These are phyloP conservation scores for Phytophthora quininea DNA, from an alignment of 352 stramenopile species.

Conservation along the genomic window DNA sequence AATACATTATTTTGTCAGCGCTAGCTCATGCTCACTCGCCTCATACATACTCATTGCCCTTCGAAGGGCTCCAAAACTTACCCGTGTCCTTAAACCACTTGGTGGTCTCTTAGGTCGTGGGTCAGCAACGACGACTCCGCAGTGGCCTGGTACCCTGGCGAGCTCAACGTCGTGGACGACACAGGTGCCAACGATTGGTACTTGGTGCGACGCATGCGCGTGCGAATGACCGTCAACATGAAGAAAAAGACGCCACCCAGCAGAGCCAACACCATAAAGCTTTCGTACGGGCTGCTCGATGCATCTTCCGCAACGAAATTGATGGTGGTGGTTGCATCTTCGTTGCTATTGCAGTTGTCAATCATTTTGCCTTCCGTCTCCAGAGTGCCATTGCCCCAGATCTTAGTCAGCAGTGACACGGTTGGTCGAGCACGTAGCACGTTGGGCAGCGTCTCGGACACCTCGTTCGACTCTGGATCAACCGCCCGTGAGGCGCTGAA, in stretches of 20 bases:
- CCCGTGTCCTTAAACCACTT: conserved; percentile 23
- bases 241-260: conserved; percentile 27
- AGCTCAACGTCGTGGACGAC: conserved; percentile 9
- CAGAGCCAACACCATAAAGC: conserved; percentile 19
- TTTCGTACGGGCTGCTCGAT: background rate
- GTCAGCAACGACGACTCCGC: conserved; percentile 17
- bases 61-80: conserved; percentile 14
- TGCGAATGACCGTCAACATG: conserved; percentile 22
- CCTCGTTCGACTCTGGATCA: conserved; percentile 4
- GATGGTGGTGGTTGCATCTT: background rate
- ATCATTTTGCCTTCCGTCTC: conserved; percentile 44
- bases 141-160: conserved; percentile 14
- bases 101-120: conserved; percentile 20
- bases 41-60: conserved; percentile 22
- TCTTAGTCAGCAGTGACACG: conserved; percentile 50
- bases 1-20: no score
- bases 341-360: conserved; percentile 34
- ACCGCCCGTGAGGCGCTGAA: conserved; percentile 22
- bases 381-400: conserved; percentile 49
- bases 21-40: background rate
- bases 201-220: conserved; percentile 20
- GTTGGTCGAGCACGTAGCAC: conserved; percentile 53
- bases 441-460: conserved; percentile 31
- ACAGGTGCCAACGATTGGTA: conserved; percentile 22
- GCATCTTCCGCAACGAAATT: conserved; percentile 8